Evolutionary conservation across 495 filamentous ascomycete genomes (phyloP), one percentile per base, ranked within the genome.

Genomic region (Margaritispora aquatica): DNA sequence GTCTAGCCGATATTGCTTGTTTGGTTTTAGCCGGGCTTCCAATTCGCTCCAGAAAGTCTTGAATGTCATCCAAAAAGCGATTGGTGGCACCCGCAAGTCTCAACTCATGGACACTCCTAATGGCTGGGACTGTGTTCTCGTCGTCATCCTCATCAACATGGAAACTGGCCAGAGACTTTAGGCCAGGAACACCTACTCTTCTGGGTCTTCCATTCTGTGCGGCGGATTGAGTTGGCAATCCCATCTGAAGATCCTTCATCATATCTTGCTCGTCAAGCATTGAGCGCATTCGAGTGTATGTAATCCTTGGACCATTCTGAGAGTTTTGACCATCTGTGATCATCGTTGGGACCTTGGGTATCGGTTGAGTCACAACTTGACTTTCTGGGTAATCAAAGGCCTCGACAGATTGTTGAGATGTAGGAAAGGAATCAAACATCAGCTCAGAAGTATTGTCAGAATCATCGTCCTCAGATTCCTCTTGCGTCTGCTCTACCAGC

Each of bases 21-120:
- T 72, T 70, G 22, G 71, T 71, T n/a, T 71, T 57, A 5, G 61
- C 68, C 2, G 79, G 73, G 38, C 80, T 75, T 52, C 88, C 85
- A 61, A 98, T 87, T 59, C 95, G 88, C 57, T 95, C 90, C 58
- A 96, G 78, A 10, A 96, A 76, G 51, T 89, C 85, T 64, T 93
- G 89, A 53, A 95, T 79, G 51, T 91, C 88, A 63, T 90, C 84
- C 7, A 86, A 73, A 57, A 95, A 92, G 20, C 91, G 86, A 51
- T 84, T 86, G 69, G 92, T 95, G 22, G 86, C 85, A 8, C 94
- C 94, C 38, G 90, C 85, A 62, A 90, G 88, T 61, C 92, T 81
- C 46, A 98, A 77, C 69, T 98, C 94, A 67, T 97, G 92, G 31
- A 97, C 88, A 61, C 86, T 94, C 51, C 87, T 83, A 58, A 96